phyloP scores from a whole-genome alignment of 2,329 filamentous ascomycete species.

The Rhynchosporium graminicola region DNA sequence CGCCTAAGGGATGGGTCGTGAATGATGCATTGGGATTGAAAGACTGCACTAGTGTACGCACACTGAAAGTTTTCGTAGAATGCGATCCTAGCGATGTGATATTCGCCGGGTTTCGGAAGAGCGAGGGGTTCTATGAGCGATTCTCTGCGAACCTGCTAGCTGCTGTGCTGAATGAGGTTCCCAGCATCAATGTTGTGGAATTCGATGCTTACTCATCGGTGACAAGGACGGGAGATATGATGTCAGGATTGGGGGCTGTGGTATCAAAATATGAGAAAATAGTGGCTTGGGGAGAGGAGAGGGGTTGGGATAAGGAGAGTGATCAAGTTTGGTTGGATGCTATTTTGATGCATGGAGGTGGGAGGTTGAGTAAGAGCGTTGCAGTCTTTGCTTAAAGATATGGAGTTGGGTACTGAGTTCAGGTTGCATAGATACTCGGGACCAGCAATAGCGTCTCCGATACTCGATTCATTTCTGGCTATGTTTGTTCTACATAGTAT shows the following conservation, averaged over 20 bases:
- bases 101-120: conserved; percentile 62
- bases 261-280: conserved; percentile 50
- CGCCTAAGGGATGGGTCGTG: conserved; percentile 70
- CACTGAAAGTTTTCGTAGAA: conserved; percentile 69
- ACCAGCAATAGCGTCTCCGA: neutral
- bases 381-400: conserved; percentile 23
- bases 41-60: conserved; percentile 60
- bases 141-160: conserved; percentile 62
- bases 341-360: conserved; percentile 28
- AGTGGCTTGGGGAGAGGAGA: conserved; percentile 67
- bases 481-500: too few relatives aligned
- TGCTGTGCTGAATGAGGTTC: conserved; percentile 57
- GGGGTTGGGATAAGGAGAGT: conserved; percentile 61
- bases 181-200: conserved; percentile 58
- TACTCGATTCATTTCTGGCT: too few relatives aligned
- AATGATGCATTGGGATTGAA: conserved; percentile 62
- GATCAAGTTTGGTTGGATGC: conserved; percentile 35
- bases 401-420: neutral
- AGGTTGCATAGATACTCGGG: neutral
- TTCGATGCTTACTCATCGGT: conserved; percentile 72
- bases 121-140: conserved; percentile 68
- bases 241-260: conserved; percentile 59
- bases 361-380: conserved; percentile 24
- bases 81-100: conserved; percentile 68
- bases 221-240: conserved; percentile 63